Percentiles rank a stretch among this genome's conserved stretches.
Conservation (phyloP, 1,284 basidiomycete genomes). For the Sanguinoderma infundibulare region DNA sequence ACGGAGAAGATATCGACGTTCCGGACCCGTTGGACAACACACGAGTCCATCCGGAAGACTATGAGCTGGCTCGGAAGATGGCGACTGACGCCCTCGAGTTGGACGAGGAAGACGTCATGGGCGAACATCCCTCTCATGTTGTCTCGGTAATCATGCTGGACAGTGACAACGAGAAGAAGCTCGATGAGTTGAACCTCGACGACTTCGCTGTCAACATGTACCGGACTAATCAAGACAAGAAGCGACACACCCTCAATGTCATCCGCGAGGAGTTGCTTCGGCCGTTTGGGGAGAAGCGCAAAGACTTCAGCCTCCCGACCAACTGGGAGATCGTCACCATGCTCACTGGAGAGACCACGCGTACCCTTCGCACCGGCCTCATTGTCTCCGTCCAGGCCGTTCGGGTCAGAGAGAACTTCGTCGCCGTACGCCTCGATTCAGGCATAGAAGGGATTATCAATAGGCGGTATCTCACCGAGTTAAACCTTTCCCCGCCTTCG, state of each 20-base stretch:
- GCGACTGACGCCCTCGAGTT: conserved; percentile 95
- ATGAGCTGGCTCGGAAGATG: conserved; percentile 98
- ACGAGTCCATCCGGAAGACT: conserved; percentile 97
- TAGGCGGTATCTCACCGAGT: conserved; percentile 66
- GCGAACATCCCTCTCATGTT: conserved; percentile 89
- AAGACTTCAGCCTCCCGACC: conserved; percentile 67
- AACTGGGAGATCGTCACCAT: conserved; percentile 91
- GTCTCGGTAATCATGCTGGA: conserved; percentile 88
- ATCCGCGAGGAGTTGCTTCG: conserved; percentile 89
- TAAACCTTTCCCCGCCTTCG: conserved; percentile 46
- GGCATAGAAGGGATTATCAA: conserved; percentile 90
- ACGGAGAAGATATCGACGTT: conserved; percentile 66
- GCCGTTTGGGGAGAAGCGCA: conserved; percentile 85
- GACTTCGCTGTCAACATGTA: conserved; percentile 96
- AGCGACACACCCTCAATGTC: conserved; percentile 86
- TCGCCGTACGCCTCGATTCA: conserved; percentile 83
- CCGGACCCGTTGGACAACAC: conserved; percentile 95
- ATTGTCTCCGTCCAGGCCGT: conserved; percentile 85
- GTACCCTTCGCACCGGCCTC: conserved; percentile 80
- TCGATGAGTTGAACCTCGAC: conserved; percentile 92
- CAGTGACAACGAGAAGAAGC: conserved; percentile 78
- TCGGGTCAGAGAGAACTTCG: conserved; percentile 57
- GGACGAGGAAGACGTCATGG: conserved; percentile 93
- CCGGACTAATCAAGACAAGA: conserved; percentile 82
- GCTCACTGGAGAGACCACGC: conserved; percentile 91